These are phyloP conservation scores for Stephanodiscus minutulus DNA, from an alignment of 108 stramenopile species.

Conservation along the genomic window DNA sequence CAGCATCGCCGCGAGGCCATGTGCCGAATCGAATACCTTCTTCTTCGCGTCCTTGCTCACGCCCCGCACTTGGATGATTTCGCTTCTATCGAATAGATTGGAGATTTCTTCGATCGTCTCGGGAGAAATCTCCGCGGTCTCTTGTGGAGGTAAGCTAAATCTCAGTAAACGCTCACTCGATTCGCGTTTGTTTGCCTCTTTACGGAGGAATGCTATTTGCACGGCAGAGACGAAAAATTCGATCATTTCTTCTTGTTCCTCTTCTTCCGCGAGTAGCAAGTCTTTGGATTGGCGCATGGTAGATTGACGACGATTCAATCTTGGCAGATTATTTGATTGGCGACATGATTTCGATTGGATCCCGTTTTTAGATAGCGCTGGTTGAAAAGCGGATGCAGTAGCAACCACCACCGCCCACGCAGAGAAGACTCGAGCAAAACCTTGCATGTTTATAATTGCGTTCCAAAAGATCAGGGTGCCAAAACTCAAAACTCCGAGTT, in stretches of 20 bases:
- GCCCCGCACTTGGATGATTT: conserved; percentile 47
- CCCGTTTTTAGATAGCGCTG: not conserved
- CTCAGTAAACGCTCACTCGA: conserved; percentile 21
- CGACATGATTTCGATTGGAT: not conserved
- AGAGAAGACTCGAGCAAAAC: not conserved
- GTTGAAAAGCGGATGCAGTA: conserved; percentile 3
- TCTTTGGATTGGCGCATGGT: not conserved
- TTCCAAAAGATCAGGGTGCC: too few species aligned
- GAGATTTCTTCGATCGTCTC: conserved; percentile 33
- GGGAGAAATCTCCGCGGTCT: conserved; percentile 22
- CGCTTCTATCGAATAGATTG: conserved; percentile 29
- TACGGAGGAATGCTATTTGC: conserved; percentile 44
- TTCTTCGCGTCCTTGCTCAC: conserved; percentile 42
- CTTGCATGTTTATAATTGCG: too few species aligned
- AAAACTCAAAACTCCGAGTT: too few species aligned
- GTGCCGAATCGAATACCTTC: conserved; percentile 32
- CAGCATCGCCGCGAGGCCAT: conserved; percentile 28
- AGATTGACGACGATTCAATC: not conserved
- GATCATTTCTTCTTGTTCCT: conserved; percentile 24
- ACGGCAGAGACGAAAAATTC: conserved; percentile 39
- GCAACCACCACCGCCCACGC: conserved; percentile 1
- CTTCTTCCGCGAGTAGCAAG: conserved; percentile 10
- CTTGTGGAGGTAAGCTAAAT: conserved; percentile 29
- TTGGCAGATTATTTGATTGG: not conserved
- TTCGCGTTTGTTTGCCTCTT: conserved; percentile 49